These are phyloP conservation scores for Coemansia sp. DNA, from an alignment of 192 early-diverging fungal species.

Conservation along the genomic window DNA sequence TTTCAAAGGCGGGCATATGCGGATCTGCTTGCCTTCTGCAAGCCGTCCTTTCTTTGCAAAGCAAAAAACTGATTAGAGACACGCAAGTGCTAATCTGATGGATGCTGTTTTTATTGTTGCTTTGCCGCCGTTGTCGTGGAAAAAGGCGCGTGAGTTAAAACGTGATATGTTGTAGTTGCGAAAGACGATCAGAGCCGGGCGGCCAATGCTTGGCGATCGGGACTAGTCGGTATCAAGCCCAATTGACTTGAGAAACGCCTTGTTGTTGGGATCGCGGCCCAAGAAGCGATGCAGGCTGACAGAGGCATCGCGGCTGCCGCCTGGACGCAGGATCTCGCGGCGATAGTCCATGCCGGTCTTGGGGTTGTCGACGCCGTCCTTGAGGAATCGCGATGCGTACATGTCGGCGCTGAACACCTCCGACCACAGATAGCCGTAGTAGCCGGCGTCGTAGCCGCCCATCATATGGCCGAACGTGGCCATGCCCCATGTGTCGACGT, in stretches of 20 bases:
- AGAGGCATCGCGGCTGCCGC: slow-evolving; percentile 70
- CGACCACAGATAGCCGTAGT: slow-evolving; percentile 78
- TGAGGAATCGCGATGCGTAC: slow-evolving; percentile 68
- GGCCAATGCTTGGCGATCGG: neutral
- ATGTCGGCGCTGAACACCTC: slow-evolving; percentile 81
- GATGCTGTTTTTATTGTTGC: too few relatives aligned
- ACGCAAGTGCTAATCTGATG: too few relatives aligned
- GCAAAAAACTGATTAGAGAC: neutral
- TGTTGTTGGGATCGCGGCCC: slow-evolving; percentile 74
- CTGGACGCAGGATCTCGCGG: slow-evolving; percentile 61
- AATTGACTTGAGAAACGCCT: slow-evolving; percentile 76
- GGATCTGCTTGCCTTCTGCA: neutral
- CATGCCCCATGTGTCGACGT: slow-evolving; percentile 50
- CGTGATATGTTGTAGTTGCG: neutral
- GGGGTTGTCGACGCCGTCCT: slow-evolving; percentile 58
- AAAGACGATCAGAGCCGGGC: neutral
- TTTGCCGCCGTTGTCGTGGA: too few relatives aligned
- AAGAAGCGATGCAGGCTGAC: slow-evolving; percentile 70
- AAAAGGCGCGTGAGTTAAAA: neutral
- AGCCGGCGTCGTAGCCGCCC: slow-evolving; percentile 71
- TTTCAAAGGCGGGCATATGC: neutral
- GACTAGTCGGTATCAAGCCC: slow-evolving; percentile 39
- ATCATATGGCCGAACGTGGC: slow-evolving; percentile 68
- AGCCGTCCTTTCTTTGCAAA: neutral
- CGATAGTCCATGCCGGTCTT: slow-evolving; percentile 64